Conservation (phyloP, 2,329 filamentous ascomycete genomes). For the Sarocladium brachiariae region DNA sequence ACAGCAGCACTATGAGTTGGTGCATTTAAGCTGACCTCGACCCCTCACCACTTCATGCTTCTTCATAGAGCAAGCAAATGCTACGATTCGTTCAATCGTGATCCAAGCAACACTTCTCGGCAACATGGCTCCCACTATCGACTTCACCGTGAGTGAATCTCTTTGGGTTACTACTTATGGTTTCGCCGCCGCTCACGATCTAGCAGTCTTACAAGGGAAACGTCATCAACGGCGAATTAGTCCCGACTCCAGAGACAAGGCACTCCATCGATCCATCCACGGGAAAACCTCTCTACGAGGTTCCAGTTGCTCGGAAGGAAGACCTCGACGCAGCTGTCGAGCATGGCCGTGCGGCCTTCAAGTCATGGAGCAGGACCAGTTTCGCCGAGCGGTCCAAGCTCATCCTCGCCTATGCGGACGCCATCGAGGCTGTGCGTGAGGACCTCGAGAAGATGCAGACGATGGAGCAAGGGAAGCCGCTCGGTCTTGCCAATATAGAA, state of each 20-base stretch:
- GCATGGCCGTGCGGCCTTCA: slow-evolving; percentile 21
- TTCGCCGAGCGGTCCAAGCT: slow-evolving; percentile 20
- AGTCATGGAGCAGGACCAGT: slow-evolving; percentile 21
- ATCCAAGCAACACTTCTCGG: background rate
- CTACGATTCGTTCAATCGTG: too few relatives aligned
- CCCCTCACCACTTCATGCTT: too few relatives aligned
- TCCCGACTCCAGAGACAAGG: slow-evolving; percentile 14
- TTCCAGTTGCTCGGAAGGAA: slow-evolving; percentile 20
- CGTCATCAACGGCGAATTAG: slow-evolving; percentile 20
- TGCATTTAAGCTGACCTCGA: too few relatives aligned
- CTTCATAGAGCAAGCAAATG: too few relatives aligned
- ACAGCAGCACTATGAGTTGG: too few relatives aligned
- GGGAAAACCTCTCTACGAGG: slow-evolving; percentile 24
- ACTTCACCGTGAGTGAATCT: background rate
- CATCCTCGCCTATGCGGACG: slow-evolving; percentile 20
- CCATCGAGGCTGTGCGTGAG: slow-evolving; percentile 18
- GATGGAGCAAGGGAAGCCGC: slow-evolving; percentile 10
- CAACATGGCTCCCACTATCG: background rate
- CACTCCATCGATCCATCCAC: slow-evolving; percentile 23
- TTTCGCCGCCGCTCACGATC: background rate
- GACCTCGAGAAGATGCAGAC: slow-evolving; percentile 16
- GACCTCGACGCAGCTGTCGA: slow-evolving; percentile 24
- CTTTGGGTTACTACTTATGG: background rate
- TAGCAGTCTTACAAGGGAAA: slow-evolving; percentile 10
- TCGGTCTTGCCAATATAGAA: slow-evolving; percentile 14